Evolutionary conservation across 106 monocot genomes (phyloP), one percentile per base, ranked within the genome.

Genomic region (Gastrodia elata): DNA sequence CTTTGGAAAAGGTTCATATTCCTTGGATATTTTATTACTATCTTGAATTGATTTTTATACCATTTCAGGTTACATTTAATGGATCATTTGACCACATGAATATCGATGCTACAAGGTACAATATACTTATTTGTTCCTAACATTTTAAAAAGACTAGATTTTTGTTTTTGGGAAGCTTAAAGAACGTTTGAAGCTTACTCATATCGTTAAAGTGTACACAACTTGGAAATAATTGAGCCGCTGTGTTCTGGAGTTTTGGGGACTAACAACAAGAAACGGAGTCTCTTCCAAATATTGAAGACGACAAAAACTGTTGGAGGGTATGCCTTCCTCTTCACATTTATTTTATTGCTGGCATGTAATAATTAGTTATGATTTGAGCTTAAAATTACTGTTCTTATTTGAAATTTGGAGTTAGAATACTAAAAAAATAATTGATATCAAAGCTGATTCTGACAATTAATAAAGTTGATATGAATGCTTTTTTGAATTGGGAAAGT

Each of bases 51-150:
- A 69, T 24, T 69, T 25, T 22, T 73, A 56, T 67, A 22, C 38
- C 36, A 78, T 81, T 26, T 25, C 78, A 98, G 98, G 93, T 98
- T 73, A 91, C 84, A 13, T 93, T 98, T 78, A 98, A 98, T 89
- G 98, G 98, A 25, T 98, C 93, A 77, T 98, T 91, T 89, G 91
- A 91, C 71, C 98, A 98, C 76, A 85, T 98, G 98, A 93, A 85
- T 77, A 89, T 93, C 64, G 98, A 98, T 81, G 84, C 98, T 48
- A 93, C 91, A 24, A 98, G 98, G 98, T 98, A 91, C 52, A 43
- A 24, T 37, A 70, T 69, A 5, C 25, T 76, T 33, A 8, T 3
- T 9, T 43, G 3, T 37, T 48, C 26, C 39, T 11, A 40, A 39
- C 22, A 56, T 34, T 39, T 49, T 55, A 26, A 49, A 38, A 8